Evolutionary conservation across 768 basidiomycete species (phyloP).

Genomic region (Suillus brevipes): DNA sequence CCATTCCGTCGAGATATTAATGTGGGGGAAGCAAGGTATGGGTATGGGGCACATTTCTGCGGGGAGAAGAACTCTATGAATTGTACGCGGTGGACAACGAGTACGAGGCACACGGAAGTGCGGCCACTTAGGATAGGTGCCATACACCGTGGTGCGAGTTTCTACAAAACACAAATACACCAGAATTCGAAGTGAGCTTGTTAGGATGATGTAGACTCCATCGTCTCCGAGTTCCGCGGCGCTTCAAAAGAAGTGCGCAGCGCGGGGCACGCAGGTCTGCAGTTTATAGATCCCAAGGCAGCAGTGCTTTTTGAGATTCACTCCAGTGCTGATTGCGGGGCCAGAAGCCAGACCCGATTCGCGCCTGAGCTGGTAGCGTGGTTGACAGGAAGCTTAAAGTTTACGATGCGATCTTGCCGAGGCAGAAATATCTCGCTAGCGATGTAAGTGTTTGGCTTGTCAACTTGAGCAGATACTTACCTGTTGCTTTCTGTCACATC

Average conservation of each 20-base stretch:
- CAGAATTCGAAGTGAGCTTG: background rate
- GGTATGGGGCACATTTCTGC: background rate
- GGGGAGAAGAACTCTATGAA: background rate
- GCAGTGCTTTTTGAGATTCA: slow-evolving; percentile 23
- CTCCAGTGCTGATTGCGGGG: slow-evolving; percentile 1
- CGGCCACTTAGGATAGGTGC: background rate
- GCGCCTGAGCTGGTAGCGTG: background rate
- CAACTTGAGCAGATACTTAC: background rate
- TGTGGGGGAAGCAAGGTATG: background rate
- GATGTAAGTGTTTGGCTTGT: slow-evolving; percentile 36
- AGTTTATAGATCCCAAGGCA: slow-evolving; percentile 16
- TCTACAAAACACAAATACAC: background rate
- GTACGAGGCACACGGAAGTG: background rate
- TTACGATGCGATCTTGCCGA: slow-evolving; percentile 2
- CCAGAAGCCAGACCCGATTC: background rate
- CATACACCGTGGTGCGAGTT: background rate
- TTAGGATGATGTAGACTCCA: slow-evolving; percentile 34
- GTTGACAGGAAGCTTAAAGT: slow-evolving; percentile 25
- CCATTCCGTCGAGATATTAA: background rate
- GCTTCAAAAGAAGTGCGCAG: slow-evolving; percentile 30
- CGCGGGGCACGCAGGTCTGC: slow-evolving; percentile 22
- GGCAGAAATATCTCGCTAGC: slow-evolving; percentile 33
- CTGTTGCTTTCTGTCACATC: slow-evolving; percentile 11
- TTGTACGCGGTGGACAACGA: background rate
- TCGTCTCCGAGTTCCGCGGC: slow-evolving; percentile 31